Base-by-base conservation (phyloP, 2,329 filamentous ascomycete species). In the Dothideomycetes sp. region DNA sequence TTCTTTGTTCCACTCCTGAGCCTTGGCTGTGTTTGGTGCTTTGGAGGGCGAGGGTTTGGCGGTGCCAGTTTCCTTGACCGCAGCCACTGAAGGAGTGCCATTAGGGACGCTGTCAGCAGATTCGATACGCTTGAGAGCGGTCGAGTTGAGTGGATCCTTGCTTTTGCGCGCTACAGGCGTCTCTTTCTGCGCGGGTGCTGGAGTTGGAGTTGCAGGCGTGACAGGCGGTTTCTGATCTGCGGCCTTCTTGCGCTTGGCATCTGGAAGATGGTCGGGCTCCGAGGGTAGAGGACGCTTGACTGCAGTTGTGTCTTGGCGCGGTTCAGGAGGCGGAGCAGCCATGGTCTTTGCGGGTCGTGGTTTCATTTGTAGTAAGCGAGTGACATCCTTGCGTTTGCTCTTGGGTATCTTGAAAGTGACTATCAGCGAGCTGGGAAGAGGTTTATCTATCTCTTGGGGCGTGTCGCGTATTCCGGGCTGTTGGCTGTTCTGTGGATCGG, bases 1-100 rank as follows among this genome's bases (percentile, higher is more conserved):
- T 15, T 60, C 57, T 1, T 58, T 51, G 6, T 58, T 57, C 46
- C 65, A 61, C 1, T 59, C 48, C 11, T 59, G 49, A 4, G 61
- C 57, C 8, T 60, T 57, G 3, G 55, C 44, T 4, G 52, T 56
- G 32, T 50, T 53, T 30, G 18, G 45, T 45, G 41, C 47, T 12
- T 47, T 46, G 22, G 50, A 48, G 7, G 49, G 51, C 3, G 49
- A 47, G 18, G 49, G 46, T 25, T 39, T 45, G 12, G 47, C 22
- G 9, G 23, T 33, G 37, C 40, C 41, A 33, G 39, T 45, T 31
- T 42, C 39, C 31, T 47, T 25, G 6, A 27, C 20, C n/a, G 41
- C 32, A 28, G 34, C 29, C 20, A 19, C 18, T n/a, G 33, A 19
- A 6, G 45, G 42, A 6, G 45, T 45, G 15, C 37, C 27, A 30